A percentile compares a stretch with the other conserved stretches of the same genome.
These are phyloP conservation scores for Strobilomyces dryophilus DNA, from an alignment of 768 basidiomycete species.

Conservation along the genomic window DNA sequence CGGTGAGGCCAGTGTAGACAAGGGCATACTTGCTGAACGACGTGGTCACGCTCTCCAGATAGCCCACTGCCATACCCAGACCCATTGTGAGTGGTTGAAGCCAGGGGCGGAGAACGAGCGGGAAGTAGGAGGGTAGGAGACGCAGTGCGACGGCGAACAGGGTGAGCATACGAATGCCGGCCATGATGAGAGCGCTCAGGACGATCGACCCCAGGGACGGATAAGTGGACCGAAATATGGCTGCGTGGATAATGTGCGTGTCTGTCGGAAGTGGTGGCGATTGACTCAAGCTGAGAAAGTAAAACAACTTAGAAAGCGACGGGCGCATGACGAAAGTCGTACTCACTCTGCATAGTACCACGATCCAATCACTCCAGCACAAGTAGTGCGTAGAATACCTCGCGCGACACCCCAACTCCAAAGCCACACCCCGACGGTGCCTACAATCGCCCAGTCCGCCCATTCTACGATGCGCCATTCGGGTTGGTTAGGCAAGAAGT, in stretches of 20 bases:
- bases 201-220: constrained; percentile 80
- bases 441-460: constrained; percentile 71
- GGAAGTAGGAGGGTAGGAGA: constrained; percentile 51
- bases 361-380: constrained; percentile 80
- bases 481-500: constrained; percentile 41
- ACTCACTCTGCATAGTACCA: constrained; percentile 83
- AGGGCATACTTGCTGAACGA: constrained; percentile 63
- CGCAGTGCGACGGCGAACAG: constrained; percentile 49
- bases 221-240: constrained; percentile 72
- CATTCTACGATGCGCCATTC: constrained; percentile 58
- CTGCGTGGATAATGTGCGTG: constrained; percentile 73
- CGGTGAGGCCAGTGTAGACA: constrained; percentile 72
- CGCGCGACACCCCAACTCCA: constrained; percentile 79
- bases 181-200: constrained; percentile 72
- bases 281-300: constrained; percentile 18
- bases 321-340: not conserved
- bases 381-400: constrained; percentile 70
- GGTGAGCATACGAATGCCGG: constrained; percentile 58
- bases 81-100: constrained; percentile 38
- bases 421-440: constrained; percentile 51
- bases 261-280: constrained; percentile 45
- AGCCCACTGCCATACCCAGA: constrained; percentile 37
- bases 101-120: constrained; percentile 38
- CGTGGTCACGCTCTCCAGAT: constrained; percentile 43
- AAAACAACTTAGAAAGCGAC: constrained; percentile 4